Conservation (phyloP, 2,329 filamentous ascomycete genomes). For the Eurotiales sp. region DNA sequence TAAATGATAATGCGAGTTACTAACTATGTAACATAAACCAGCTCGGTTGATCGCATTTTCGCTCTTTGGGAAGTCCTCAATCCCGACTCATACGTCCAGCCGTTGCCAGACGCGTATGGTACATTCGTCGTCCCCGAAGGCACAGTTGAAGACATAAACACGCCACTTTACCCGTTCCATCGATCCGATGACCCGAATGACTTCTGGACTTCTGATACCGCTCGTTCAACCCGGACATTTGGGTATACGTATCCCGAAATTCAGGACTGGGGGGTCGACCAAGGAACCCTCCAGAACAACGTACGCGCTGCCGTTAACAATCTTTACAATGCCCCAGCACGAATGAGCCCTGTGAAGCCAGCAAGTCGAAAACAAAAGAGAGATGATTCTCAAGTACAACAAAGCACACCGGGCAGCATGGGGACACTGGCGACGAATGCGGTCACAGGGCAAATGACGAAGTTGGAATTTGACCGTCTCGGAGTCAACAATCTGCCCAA, state of each 20-base stretch:
- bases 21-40: too few relatives aligned
- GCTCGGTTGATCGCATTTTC: constrained; percentile 70
- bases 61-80: constrained; percentile 75
- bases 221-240: constrained; percentile 59
- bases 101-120: constrained; percentile 51
- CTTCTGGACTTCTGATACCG: constrained; percentile 65
- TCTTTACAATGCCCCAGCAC: constrained; percentile 49
- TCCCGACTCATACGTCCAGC: constrained; percentile 62
- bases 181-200: constrained; percentile 43
- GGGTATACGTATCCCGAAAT: constrained; percentile 74
- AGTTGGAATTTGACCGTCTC: constrained; percentile 17
- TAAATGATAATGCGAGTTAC: too few relatives aligned
- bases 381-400: neutral
- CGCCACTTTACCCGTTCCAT: constrained; percentile 65
- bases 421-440: neutral
- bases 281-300: constrained; percentile 35
- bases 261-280: constrained; percentile 36
- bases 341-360: neutral
- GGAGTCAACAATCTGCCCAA: constrained; percentile 28
- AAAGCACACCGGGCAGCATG: neutral
- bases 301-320: constrained; percentile 56
- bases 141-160: constrained; percentile 53
- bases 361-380: neutral
- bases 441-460: constrained; percentile 14
- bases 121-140: constrained; percentile 60